phyloP scores from a whole-genome alignment of 2,329 filamentous ascomycete species.

The Coniochaeta prunicola region DNA sequence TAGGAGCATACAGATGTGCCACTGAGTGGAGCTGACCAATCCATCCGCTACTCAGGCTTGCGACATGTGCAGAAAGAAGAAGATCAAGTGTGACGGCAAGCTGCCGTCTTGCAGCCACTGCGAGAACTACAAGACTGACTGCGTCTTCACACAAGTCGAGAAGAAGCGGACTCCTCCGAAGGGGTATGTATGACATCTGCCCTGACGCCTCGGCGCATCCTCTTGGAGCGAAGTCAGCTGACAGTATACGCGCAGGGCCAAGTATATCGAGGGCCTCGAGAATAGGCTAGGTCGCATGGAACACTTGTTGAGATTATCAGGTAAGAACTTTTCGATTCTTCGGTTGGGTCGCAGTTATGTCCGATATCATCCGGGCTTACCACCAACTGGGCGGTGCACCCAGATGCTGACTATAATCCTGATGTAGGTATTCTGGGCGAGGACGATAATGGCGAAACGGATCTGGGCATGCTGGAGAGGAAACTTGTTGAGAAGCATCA shows the following conservation, averaged over 20 bases:
- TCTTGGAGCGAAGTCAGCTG: conserved; percentile 5
- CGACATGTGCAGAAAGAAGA: conserved; percentile 95
- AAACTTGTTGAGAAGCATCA: conserved; percentile 53
- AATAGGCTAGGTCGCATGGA: conserved; percentile 96
- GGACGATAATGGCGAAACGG: conserved; percentile 77
- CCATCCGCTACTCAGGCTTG: conserved; percentile 69
- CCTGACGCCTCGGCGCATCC: conserved; percentile 3
- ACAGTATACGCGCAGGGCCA: conserved; percentile 53
- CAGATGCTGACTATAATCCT: conserved; percentile 16
- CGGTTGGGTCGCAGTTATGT: not conserved
- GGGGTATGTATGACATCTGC: conserved; percentile 53
- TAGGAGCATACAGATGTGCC: conserved; percentile 2
- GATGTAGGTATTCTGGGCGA: conserved; percentile 67
- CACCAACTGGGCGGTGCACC: not conserved
- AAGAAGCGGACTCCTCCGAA: conserved; percentile 98
- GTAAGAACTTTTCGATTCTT: conserved; percentile 27
- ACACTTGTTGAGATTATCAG: conserved; percentile 77
- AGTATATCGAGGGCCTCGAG: conserved; percentile 95
- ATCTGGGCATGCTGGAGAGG: conserved; percentile 82
- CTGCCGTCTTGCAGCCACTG: conserved; percentile 93
- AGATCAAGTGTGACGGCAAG: conserved; percentile 97
- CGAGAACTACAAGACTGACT: conserved; percentile 96
- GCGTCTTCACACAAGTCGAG: conserved; percentile 94
- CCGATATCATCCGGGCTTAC: not conserved
- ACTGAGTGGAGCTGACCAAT: not conserved